These are phyloP conservation scores for Calonectria montana DNA, from an alignment of 2,329 filamentous ascomycete genomes.

Conservation along the genomic window DNA sequence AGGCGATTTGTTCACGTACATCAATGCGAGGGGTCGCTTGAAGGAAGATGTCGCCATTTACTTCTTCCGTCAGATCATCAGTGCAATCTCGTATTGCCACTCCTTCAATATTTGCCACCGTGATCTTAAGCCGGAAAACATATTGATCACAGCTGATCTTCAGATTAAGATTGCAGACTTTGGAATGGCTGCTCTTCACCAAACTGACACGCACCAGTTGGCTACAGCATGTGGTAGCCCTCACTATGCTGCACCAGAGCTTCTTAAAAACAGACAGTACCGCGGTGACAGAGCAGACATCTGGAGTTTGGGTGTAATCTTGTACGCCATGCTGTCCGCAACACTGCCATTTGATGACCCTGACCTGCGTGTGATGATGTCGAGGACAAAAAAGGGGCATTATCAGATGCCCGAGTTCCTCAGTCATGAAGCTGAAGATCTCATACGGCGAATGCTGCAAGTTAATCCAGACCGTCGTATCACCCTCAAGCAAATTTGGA, in stretches of 20 bases:
- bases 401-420: slow-evolving; percentile 73
- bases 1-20: slow-evolving; percentile 86
- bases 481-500: slow-evolving; percentile 83
- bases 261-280: slow-evolving; percentile 82
- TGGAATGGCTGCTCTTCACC: slow-evolving; percentile 93
- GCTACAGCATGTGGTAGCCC: slow-evolving; percentile 95
- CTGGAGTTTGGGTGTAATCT: slow-evolving; percentile 92
- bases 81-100: slow-evolving; percentile 92
- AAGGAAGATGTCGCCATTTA: slow-evolving; percentile 83
- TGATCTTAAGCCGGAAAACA: slow-evolving; percentile 97
- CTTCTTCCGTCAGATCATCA: slow-evolving; percentile 93
- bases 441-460: slow-evolving; percentile 84
- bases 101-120: slow-evolving; percentile 95
- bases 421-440: slow-evolving; percentile 76
- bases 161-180: slow-evolving; percentile 97
- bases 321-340: slow-evolving; percentile 89
- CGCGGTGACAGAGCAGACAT: slow-evolving; percentile 89
- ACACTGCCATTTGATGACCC: slow-evolving; percentile 84
- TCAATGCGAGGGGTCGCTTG: slow-evolving; percentile 79
- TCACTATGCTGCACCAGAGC: slow-evolving; percentile 94
- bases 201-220: slow-evolving; percentile 81
- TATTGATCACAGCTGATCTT: slow-evolving; percentile 80
- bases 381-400: slow-evolving; percentile 67
- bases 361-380: slow-evolving; percentile 71
- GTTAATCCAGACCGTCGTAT: slow-evolving; percentile 84